Conservation (phyloP, 2,329 filamentous ascomycete species). For the Phaeophleospora eucalypticola region DNA sequence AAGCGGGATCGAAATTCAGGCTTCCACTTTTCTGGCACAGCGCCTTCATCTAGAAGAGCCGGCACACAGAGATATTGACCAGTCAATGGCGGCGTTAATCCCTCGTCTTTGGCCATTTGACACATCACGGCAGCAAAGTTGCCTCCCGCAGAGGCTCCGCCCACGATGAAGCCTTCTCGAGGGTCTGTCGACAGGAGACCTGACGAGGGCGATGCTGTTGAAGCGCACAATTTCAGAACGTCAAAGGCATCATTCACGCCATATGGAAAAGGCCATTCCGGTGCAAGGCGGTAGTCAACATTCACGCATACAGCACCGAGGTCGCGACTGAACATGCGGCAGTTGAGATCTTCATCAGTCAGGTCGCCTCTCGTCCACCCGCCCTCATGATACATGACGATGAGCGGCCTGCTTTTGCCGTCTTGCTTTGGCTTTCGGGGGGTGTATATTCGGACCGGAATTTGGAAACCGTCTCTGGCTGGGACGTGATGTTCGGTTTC, state of each 20-base stretch:
- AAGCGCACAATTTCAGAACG: slow-evolving; percentile 32
- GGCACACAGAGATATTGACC: slow-evolving; percentile 39
- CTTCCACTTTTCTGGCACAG: slow-evolving; percentile 39
- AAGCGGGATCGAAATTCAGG: slow-evolving; percentile 35
- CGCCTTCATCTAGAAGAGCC: slow-evolving; percentile 36
- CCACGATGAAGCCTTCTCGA: slow-evolving; percentile 45
- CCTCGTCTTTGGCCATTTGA: slow-evolving; percentile 41
- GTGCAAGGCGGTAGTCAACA: slow-evolving; percentile 40
- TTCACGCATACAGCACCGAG: slow-evolving; percentile 17
- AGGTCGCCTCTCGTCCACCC: slow-evolving; percentile 42
- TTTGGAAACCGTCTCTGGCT: slow-evolving; percentile 15
- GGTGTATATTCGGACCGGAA: slow-evolving; percentile 15
- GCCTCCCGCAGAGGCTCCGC: slow-evolving; percentile 46
- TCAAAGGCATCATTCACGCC: slow-evolving; percentile 45
- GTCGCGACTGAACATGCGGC: slow-evolving; percentile 16
- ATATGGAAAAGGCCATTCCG: slow-evolving; percentile 44
- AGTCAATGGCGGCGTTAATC: slow-evolving; percentile 42
- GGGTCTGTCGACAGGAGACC: slow-evolving; percentile 31
- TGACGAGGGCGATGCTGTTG: slow-evolving; percentile 32
- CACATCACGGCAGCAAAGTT: slow-evolving; percentile 39
- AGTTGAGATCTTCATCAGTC: slow-evolving; percentile 35
- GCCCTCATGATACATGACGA: slow-evolving; percentile 44
- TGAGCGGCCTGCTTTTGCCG: slow-evolving; percentile 28
- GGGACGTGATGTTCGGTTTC: slow-evolving; percentile 9
- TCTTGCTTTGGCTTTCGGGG: slow-evolving; percentile 3